phyloP scores from a whole-genome alignment of 371 early-diverging fungal genomes.

The Actinomucor elegans region DNA sequence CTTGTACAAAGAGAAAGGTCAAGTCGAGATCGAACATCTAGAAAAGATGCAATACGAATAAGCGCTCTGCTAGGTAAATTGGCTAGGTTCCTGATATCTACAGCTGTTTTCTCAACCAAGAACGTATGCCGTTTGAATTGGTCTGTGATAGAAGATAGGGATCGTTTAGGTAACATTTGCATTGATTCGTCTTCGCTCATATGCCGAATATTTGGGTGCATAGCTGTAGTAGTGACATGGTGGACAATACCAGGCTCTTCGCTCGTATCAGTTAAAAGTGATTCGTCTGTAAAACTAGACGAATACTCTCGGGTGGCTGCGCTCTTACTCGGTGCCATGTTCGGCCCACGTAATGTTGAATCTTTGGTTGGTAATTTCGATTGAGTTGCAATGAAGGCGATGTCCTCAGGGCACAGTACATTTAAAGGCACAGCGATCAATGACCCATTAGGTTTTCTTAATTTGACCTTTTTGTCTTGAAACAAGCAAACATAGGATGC shows the following conservation, averaged over 20 bases:
- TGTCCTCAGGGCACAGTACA: conserved; percentile 31
- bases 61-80: conserved; percentile 8
- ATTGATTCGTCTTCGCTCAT: conserved; percentile 22
- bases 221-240: not conserved
- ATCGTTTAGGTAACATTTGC: conserved; percentile 21
- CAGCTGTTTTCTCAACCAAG: not conserved
- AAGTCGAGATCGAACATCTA: conserved; percentile 28
- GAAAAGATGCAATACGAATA: not conserved
- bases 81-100: not conserved
- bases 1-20: conserved; percentile 10
- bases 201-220: conserved; percentile 14
- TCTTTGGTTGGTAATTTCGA: not conserved
- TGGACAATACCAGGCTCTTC: not conserved
- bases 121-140: conserved; percentile 19
- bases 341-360: not conserved
- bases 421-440: conserved; percentile 42
- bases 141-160: conserved; percentile 26
- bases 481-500: conserved; percentile 38
- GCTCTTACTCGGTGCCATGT: not conserved
- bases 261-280: not conserved
- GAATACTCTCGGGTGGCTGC: not conserved
- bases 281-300: not conserved
- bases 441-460: conserved; percentile 33
- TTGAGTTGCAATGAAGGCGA: conserved; percentile 30
- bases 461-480: conserved; percentile 42